phyloP scores from a whole-genome alignment of 345 rosid genomes.

The Heritiera fomes region DNA sequence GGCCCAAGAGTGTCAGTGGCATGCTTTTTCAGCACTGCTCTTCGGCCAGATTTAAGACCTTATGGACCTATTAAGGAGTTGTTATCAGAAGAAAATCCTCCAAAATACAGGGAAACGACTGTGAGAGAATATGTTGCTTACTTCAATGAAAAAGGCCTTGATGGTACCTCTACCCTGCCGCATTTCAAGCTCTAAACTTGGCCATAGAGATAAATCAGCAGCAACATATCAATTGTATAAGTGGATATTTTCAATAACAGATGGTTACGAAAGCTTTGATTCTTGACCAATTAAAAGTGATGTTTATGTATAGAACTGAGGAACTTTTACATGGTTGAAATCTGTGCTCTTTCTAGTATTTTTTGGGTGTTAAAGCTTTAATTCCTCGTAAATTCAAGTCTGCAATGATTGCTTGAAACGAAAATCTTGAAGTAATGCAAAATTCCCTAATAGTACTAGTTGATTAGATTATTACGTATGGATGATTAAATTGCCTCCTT shows the following conservation, averaged over 20 bases:
- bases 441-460: background rate
- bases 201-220: background rate
- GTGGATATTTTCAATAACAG: background rate
- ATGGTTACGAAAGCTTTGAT: background rate
- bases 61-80: slow-evolving; percentile 36
- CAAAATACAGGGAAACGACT: slow-evolving; percentile 22
- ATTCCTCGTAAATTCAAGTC: background rate
- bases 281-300: background rate
- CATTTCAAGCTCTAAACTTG: slow-evolving; percentile 20
- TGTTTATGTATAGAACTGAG: background rate
- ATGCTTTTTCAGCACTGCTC: slow-evolving; percentile 31
- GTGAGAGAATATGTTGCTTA: slow-evolving; percentile 14
- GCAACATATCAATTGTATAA: background rate
- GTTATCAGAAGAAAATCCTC: slow-evolving; percentile 29
- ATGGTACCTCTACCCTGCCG: slow-evolving; percentile 26
- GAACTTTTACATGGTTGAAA: background rate
- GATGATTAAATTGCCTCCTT: slow-evolving; percentile 10
- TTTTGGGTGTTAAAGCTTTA: background rate
- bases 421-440: background rate
- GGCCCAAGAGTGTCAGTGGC: slow-evolving; percentile 45
- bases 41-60: slow-evolving; percentile 15
- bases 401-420: background rate
- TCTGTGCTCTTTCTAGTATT: background rate
- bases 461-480: background rate
- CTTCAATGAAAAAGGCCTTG: slow-evolving; percentile 19